Evolutionary conservation across 2,329 filamentous ascomycete species (phyloP).

Genomic region (Gnomoniopsis smithogilvyi): DNA sequence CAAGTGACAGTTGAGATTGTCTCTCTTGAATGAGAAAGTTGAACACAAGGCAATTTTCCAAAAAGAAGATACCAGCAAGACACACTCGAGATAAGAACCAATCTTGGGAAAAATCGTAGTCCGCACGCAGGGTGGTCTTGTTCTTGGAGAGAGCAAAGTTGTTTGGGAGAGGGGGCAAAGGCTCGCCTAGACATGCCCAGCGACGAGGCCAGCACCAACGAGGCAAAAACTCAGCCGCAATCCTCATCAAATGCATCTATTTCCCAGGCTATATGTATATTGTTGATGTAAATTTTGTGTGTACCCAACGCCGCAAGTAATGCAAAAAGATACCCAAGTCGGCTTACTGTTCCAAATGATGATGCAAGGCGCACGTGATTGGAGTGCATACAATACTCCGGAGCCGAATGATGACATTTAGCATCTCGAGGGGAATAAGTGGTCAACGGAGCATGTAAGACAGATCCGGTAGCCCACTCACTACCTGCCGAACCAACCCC

Average conservation of each 20-base stretch:
- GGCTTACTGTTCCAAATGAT: neutral
- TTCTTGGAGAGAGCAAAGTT: no score
- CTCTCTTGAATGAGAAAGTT: neutral
- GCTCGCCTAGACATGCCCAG: no score
- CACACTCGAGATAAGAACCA: no score
- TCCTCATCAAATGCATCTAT: neutral
- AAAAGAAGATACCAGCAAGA: no score
- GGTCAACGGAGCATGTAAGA: conserved; percentile 32
- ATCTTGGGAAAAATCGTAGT: no score
- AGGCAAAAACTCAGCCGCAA: neutral
- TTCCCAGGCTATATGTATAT: neutral
- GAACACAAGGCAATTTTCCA: neutral
- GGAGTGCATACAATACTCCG: neutral
- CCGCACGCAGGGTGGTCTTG: no score
- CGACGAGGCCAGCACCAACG: neutral
- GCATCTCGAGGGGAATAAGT: neutral
- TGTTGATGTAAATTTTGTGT: neutral
- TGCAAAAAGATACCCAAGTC: neutral
- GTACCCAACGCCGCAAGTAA: conserved; percentile 12
- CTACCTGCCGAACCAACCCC: conserved; percentile 19
- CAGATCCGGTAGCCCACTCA: conserved; percentile 29
- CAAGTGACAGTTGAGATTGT: neutral
- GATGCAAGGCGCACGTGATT: neutral
- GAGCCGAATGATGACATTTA: neutral
- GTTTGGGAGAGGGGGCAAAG: no score